These are phyloP conservation scores for Chytriomyces sp. DNA, from an alignment of 192 early-diverging fungal genomes.

Conservation along the genomic window DNA sequence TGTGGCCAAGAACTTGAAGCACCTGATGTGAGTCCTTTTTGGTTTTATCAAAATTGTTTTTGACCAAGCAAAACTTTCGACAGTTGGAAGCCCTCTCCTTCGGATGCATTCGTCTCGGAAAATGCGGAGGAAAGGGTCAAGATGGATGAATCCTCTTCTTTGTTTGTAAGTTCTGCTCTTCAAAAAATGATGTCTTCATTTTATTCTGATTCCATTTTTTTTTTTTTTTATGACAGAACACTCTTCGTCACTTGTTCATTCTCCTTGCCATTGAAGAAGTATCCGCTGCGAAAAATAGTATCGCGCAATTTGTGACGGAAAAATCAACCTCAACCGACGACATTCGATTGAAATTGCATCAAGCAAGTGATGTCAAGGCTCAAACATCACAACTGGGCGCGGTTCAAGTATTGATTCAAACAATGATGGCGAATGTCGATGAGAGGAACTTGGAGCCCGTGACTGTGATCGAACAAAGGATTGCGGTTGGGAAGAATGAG, in stretches of 20 bases:
- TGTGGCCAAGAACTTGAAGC: slow-evolving; percentile 10
- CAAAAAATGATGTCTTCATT: not conserved
- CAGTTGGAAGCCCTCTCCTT: not conserved
- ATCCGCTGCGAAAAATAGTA: not conserved
- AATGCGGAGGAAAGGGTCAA: slow-evolving; percentile 1
- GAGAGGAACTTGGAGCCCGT: slow-evolving; percentile 9
- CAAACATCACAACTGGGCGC: not conserved
- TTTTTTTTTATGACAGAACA: not conserved
- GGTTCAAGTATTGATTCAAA: not conserved
- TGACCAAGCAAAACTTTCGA: not conserved
- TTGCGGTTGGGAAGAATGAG: not conserved
- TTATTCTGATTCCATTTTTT: not conserved
- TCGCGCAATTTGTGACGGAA: not conserved
- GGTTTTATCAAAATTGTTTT: slow-evolving; percentile 1
- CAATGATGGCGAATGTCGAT: not conserved
- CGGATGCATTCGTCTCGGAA: not conserved
- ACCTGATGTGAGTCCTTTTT: not conserved
- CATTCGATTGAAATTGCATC: not conserved
- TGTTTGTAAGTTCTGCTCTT: slow-evolving; percentile 16
- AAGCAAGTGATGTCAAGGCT: not conserved
- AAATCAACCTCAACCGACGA: not conserved
- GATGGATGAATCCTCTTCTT: slow-evolving; percentile 23
- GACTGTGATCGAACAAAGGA: slow-evolving; percentile 16
- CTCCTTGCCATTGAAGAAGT: slow-evolving; percentile 15
- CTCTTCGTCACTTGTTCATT: slow-evolving; percentile 19